Evolutionary conservation across 73 alveolate genomes (phyloP), one percentile per base, ranked within the genome.

Genomic region (Tetrahymena elliotti): DNA sequence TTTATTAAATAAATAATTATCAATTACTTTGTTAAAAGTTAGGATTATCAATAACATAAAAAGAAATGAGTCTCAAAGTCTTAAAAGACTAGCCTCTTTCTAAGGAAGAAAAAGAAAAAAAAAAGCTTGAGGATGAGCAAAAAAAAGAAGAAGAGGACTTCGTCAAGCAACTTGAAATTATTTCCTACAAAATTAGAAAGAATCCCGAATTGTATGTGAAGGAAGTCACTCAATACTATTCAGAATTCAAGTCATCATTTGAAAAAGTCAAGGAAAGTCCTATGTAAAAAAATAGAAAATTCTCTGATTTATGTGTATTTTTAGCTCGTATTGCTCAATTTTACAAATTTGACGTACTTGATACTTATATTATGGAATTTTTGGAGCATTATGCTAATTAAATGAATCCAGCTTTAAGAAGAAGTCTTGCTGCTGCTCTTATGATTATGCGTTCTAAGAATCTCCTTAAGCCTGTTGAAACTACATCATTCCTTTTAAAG

Each of bases 151-250:
- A 68, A 68, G 88, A 68, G 20, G 88, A 68, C 36, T 68, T 68
- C 88, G 88, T 68, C 34, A 68, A 68, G 88, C 36, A 68, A 31
- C 88, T 68, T 31, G 88, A 68, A 68, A 68, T 68, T 31, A 68
- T 68, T 31, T 68, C 88, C 36, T 68, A 68, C 33, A 84, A 94
- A 52, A 93, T 94, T 39, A 83, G 53, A 38, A 94, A 88, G 35
- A 88, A 82, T 33, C 96, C 96, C 18, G 96, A 94, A 35, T 35
- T 94, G 35, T 94, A 94, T 88, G 96, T 88, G 35, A 47, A 94
- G 47, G 96, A 94, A 88, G 95, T 94, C 35, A 52, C 93, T 38
- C 41, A 94, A 36, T 88, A 84, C 34, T 47, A 31, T 47, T 2
- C 83, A 52, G 39, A 94, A 88, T 94, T 88, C 93, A 37, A 83